These are phyloP conservation scores for Trichosporon sp. DNA, from an alignment of 1,284 basidiomycete genomes.

Conservation along the genomic window DNA sequence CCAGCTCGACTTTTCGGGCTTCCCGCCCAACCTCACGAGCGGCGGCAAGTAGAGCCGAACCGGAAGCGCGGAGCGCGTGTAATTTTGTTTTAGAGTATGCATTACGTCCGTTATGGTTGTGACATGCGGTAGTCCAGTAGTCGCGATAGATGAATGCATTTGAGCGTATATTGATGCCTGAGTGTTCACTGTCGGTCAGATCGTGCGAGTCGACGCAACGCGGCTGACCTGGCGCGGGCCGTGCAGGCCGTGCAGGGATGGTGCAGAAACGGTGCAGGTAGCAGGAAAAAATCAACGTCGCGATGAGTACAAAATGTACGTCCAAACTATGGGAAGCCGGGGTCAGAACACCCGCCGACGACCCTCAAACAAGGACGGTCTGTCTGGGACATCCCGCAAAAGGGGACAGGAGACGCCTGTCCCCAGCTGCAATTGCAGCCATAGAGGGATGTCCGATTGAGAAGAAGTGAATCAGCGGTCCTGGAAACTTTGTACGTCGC, in stretches of 20 bases:
- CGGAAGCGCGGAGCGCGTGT: not conserved
- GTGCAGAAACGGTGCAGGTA: not conserved
- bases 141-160: conserved; percentile 18
- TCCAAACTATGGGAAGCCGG: conserved; percentile 52
- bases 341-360: conserved; percentile 39
- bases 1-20: conserved; percentile 91
- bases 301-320: conserved; percentile 30
- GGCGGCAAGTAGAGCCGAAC: conserved; percentile 33
- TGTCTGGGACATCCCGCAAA: conserved; percentile 26
- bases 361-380: conserved; percentile 52
- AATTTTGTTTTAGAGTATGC: conserved; percentile 18
- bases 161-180: not conserved
- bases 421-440: conserved; percentile 9
- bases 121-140: conserved; percentile 5
- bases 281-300: not conserved
- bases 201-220: no score
- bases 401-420: not conserved
- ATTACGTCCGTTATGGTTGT: conserved; percentile 17
- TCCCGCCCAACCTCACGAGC: conserved; percentile 75
- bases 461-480: not conserved
- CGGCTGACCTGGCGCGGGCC: no score
- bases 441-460: conserved; percentile 7
- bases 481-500: not conserved
- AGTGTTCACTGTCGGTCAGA: not conserved
- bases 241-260: no score